Evolutionary conservation across 1,284 basidiomycete species (phyloP), one percentile per base, ranked within the genome.

Genomic region (Chondrostereum purpureum): DNA sequence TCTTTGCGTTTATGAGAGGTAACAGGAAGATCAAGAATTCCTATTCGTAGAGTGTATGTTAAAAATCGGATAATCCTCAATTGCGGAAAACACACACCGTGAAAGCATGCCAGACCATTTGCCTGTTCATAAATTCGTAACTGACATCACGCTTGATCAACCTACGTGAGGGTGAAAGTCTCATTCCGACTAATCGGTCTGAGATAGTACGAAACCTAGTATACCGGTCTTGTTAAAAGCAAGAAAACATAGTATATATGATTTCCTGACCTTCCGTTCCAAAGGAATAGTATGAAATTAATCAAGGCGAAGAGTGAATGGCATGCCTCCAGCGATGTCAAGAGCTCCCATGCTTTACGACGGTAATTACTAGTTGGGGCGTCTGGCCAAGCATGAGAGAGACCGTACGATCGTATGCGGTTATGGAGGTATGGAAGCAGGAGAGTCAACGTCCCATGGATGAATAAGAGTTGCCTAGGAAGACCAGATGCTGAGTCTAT

Each of bases 71-170:
- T 45, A 34, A 5, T 22, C 45, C 14, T 21, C 40, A 37, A 24
- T 40, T 19, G 19, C 10, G 13, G 23, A 19, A 40, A 40, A 31
- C 4, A 66, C 86, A 51, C 61, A 93, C 92, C 1, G 95, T 99
- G 63, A 99, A 95, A 1, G 92, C 89, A 61, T 95, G 90, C 96
- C 96, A 99, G 44, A 99, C 95, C 74, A 99, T 89, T 65, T 99
- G 96, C 46, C 96, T 86, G 58, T 99, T 98, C 85, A 99, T 92
- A 59, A 94, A 99, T 61, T 99, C 96, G 65, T 98, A 99, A 56
- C 90, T 95, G 42, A 99, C 89, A 57, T 94, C 87, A 12, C 89
- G 79, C 50, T 80, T 82, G 41, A 86, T 74, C 22, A 85, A 75
- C 40, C 78, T 69, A 31, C 80, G 77, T 0, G 88, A 76, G 6